Conservation (phyloP, 352 stramenopile species). For the Aphanomyces invadans region DNA sequence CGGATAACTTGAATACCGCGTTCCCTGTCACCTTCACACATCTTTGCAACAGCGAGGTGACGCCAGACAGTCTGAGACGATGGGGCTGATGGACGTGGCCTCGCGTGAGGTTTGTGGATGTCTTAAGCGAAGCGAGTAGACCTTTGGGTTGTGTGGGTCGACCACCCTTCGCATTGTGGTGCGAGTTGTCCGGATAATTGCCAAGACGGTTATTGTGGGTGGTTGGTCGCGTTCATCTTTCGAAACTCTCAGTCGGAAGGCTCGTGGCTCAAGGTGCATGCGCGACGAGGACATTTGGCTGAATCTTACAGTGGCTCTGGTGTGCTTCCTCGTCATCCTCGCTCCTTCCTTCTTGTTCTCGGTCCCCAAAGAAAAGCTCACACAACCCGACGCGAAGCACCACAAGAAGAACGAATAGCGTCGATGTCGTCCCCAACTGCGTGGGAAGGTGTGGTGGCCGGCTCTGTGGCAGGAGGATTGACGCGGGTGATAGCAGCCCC, state of each 20-base stretch:
- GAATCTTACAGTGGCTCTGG: slow-evolving; percentile 48
- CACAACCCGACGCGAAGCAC: background rate
- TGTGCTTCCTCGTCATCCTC: slow-evolving; percentile 60
- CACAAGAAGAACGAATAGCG: slow-evolving; percentile 25
- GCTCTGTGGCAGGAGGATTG: slow-evolving; percentile 49
- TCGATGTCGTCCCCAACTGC: slow-evolving; percentile 27
- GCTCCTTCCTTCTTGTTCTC: slow-evolving; percentile 54
- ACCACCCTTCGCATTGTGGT: no score
- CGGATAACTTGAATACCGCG: no score
- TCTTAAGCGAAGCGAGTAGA: no score
- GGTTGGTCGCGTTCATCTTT: background rate
- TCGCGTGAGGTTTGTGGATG: no score
- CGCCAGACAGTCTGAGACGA: no score
- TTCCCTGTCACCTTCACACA: no score
- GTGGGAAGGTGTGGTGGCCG: slow-evolving; percentile 46
- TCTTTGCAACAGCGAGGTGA: no score
- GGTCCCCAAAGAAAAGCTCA: slow-evolving; percentile 20
- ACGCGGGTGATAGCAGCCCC: slow-evolving; percentile 68
- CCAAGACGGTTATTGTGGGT: background rate
- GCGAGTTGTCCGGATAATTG: background rate
- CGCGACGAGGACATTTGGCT: slow-evolving; percentile 36
- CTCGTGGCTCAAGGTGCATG: background rate
- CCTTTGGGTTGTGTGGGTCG: no score
- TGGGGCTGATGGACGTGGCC: no score
- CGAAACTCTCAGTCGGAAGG: background rate